Base-by-base conservation (phyloP, 2,329 filamentous ascomycete species). In the Zasmidium cellare region DNA sequence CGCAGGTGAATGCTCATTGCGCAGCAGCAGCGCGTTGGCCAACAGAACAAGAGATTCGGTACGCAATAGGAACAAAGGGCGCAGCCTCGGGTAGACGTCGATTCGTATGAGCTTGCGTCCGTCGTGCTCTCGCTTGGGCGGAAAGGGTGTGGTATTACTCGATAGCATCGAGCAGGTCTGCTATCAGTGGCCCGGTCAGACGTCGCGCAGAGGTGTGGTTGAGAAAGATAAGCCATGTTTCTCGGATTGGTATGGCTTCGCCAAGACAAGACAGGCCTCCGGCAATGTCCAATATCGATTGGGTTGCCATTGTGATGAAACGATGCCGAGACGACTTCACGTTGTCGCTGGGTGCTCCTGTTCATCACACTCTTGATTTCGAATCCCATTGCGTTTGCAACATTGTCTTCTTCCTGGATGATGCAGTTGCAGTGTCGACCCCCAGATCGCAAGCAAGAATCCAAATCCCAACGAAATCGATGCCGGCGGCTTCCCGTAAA, bases 131-230 rank as follows among this genome's bases (percentile, higher is more conserved):
- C 25, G 51, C 48, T 31, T 41, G 18, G 23, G 28, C 11, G 46
- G 35, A n/a, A n/a, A 18, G 48, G 52, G 46, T 35, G 25, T 16
- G 50, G 19, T 46, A 57, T 65, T 65, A 65, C 63, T 65, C 63
- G 63, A 65, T 65, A 41, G 53, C 48, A 65, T 63, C 53, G 56
- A 48, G 46, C 35, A 35, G 46, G 24, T 44, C n/a, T 53, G 55
- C 38, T 59, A 59, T 59, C 57, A 54, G 57, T 55, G 53, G 53
- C 48, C 56, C 28, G 46, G 56, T 45, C 38, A 46, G 50, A 53
- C 28, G 44, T 45, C 35, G 35, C 35, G 56, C 31, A 28, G 23
- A 44, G 22, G 25, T 19, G 44, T 50, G 19, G 25, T 53, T 51
- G 54, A 51, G 46, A 41, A 5, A 3, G 35, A 41, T 41, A 41